Base-by-base conservation (phyloP, 441 rosid genomes). In the Brassica hybrid region DNA sequence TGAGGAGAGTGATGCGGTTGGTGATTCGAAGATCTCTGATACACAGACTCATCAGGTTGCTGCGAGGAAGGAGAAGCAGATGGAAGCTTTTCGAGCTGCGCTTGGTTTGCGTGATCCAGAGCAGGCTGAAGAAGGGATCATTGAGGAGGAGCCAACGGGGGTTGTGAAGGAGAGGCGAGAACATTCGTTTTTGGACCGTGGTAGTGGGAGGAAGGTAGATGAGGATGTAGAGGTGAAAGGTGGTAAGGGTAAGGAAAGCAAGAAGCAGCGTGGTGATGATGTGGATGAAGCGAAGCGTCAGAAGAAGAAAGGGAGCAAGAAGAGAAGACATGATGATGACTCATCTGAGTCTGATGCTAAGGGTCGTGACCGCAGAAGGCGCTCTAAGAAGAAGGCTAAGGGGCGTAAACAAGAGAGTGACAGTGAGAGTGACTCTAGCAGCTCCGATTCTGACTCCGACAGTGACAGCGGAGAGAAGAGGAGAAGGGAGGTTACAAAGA, bases 31-130 rank as follows among this genome's bases (percentile, higher is more conserved):
- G 93, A 65, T 85, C 48, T 93, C 90, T 9, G 90, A 90, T 77
- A 95, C 97, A 0, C 92, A 95, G 74, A 90, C 99, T 17, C 99
- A 95, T 77, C 93, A 95, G 81, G 80, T 95, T 75, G 99, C 99
- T 68, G 98, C 98, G 0, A 88, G 98, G 83, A 93, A 93, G 83
- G 97, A 95, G 86, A 90, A 86, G 82, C 98, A 93, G 78, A 87
- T 95, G 98, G 97, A 95, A 78, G 86, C 86, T 14, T 88, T 91
- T 67, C 83, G 97, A 32, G 88, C 85, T 76, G 98, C 99, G 14
- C 83, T 95, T 17, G 95, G 97, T 68, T 90, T 95, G 48, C 81
- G 72, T 54, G 67, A 38, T 36, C 45, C 85, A 32, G 85, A 87
- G 45, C 72, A 79, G 67, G 71, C 52, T 72, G 82, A 74, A 74